Conservation (phyloP, 805 yeast species). For the Millerago galiae region DNA sequence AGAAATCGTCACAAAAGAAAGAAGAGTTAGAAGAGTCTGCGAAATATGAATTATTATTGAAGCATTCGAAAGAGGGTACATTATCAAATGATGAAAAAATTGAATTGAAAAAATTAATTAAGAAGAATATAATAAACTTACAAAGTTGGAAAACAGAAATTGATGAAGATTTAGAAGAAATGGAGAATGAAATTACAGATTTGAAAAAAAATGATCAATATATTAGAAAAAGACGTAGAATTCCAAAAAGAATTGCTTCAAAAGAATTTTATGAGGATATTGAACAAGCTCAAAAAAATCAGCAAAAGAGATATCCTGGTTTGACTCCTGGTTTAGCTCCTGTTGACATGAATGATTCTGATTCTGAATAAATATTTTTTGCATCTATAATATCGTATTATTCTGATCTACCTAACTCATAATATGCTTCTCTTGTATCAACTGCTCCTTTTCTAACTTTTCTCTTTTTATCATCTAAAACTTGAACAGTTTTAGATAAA, state of each 20-base stretch:
- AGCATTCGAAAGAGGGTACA: slow-evolving; percentile 26
- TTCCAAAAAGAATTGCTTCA: slow-evolving; percentile 14
- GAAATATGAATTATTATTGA: slow-evolving; percentile 27
- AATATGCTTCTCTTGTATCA: slow-evolving; percentile 73
- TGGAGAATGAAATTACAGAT: slow-evolving; percentile 36
- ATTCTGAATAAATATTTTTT: slow-evolving; percentile 17
- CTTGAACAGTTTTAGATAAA: slow-evolving; percentile 39
- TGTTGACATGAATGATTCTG: slow-evolving; percentile 58
- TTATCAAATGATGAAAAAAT: slow-evolving; percentile 29
- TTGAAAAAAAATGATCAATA: slow-evolving; percentile 31
- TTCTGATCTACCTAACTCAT: slow-evolving; percentile 39
- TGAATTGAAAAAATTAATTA: slow-evolving; percentile 29
- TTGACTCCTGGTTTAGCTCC: slow-evolving; percentile 86
- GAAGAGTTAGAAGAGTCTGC: slow-evolving; percentile 26
- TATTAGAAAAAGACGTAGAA: slow-evolving; percentile 24
- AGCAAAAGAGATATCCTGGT: slow-evolving; percentile 40
- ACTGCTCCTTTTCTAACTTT: slow-evolving; percentile 69
- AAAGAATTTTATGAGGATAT: slow-evolving; percentile 22
- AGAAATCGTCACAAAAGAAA: slow-evolving; percentile 15
- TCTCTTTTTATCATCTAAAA: slow-evolving; percentile 71
- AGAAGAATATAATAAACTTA: slow-evolving; percentile 31
- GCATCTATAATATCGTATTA: not conserved
- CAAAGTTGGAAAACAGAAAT: slow-evolving; percentile 37
- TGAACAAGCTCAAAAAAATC: slow-evolving; percentile 19
- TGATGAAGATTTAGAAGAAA: slow-evolving; percentile 34